Evolutionary conservation across 2,329 filamentous ascomycete genomes (phyloP), one percentile per base, ranked within the genome.

Genomic region (Chaetomium olivaceum): DNA sequence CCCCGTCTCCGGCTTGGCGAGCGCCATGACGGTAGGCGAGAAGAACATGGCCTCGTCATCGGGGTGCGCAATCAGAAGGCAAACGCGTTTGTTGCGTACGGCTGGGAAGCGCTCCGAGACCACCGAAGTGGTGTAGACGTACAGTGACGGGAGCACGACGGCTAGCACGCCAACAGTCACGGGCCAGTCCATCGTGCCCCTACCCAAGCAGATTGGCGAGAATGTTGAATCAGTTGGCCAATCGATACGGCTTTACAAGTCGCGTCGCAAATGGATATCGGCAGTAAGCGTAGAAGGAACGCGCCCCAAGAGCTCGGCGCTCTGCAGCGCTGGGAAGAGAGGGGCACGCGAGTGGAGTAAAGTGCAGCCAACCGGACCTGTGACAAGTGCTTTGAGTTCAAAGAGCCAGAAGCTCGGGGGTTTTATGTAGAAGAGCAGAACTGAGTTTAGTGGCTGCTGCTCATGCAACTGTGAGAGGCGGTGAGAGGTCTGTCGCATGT

Each of bases 21-120:
- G 85, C n/a, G 91, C 88, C 72, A 96, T 84, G 16, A 98, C 83
- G 0, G 92, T 91, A 0, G 95, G 95, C 69, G 93, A 88, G 79
- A 99, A 99, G 83, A 99, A 99, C 95, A 99, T 99, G 77, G 94
- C 95, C 81, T 99, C 95, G 74, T 99, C 95, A 79, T 99, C 95
- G 0, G 95, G 95, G 80, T 99, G 95, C 25, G 95, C 95, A 74
- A 99, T 98, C 63, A 99, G 83, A 62, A 99, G 85, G 76, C 91
- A 91, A 75, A 99, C 92, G 74, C 91, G 88, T 83, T 96, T 96
- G 80, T 92, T 90, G 72, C 82, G 83, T 69, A 97, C 81, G 54
- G 81, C 85, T 4, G 92, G 91, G 71, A 91, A 86, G 36, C 83
- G 79, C 29, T 79, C 72, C 67, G 80, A 78, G 51, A 82, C 77